Conservation (phyloP, 495 filamentous ascomycete genomes). For the Pyrenopolyporus hunteri region DNA sequence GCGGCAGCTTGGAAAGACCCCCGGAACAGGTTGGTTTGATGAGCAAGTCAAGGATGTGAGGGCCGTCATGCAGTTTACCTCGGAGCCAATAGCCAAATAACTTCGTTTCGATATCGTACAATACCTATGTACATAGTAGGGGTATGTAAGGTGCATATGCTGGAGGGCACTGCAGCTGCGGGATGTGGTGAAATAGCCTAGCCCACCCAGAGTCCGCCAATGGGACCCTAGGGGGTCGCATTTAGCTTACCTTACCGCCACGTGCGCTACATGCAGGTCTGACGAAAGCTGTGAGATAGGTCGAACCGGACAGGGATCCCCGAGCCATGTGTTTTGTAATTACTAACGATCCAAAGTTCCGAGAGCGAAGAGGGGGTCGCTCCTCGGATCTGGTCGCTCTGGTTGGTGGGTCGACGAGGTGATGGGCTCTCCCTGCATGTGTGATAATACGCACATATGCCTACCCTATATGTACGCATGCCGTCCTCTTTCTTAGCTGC, state of each 20-base stretch:
- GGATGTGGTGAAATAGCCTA: constrained; percentile 4
- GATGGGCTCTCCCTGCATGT: constrained; percentile 19
- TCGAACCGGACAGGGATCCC: constrained; percentile 24
- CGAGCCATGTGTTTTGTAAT: constrained; percentile 35
- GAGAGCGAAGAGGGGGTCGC: constrained; percentile 10
- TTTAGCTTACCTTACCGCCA: constrained; percentile 38
- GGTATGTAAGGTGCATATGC: not conserved
- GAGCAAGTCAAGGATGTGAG: too few relatives aligned
- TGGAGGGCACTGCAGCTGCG: too few relatives aligned
- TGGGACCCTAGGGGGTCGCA: constrained; percentile 26
- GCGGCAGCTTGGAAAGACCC: too few relatives aligned
- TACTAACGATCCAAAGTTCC: constrained; percentile 30
- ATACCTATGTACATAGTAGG: not conserved
- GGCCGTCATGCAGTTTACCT: too few relatives aligned
- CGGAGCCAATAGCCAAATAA: too few relatives aligned
- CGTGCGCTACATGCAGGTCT: constrained; percentile 40
- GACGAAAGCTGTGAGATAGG: constrained; percentile 39
- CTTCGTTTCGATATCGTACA: too few relatives aligned
- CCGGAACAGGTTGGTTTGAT: not conserved
- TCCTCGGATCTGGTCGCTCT: constrained; percentile 21
- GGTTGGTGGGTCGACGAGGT: constrained; percentile 21
- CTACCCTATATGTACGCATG: not conserved
- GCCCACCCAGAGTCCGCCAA: constrained; percentile 7
- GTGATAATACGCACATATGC: not conserved
- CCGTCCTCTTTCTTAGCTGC: too few relatives aligned